Evolutionary conservation across 2,329 filamentous ascomycete species (phyloP).

Genomic region (Beauveria caledonica): DNA sequence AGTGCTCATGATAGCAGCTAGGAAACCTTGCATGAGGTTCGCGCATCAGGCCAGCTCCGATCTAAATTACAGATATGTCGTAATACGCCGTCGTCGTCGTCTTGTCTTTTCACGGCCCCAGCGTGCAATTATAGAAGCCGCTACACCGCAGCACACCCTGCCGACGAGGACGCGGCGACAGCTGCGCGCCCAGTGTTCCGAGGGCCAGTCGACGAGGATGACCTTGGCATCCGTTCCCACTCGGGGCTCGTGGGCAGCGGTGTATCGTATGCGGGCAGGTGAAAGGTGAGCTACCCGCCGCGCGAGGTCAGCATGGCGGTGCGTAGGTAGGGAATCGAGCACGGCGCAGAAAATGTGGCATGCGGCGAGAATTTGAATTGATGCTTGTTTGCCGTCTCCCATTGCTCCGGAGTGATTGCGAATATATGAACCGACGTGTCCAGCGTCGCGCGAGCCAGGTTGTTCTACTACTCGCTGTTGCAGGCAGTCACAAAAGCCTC

Average conservation of each 20-base stretch:
- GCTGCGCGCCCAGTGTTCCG: constrained; percentile 15
- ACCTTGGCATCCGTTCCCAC: constrained; percentile 15
- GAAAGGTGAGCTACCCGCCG: not conserved
- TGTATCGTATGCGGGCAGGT: not conserved
- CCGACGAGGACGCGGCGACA: constrained; percentile 16
- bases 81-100: not conserved
- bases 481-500: not conserved
- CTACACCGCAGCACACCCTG: not conserved
- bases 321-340: not conserved
- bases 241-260: not conserved
- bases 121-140: constrained; percentile 7
- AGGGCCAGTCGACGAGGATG: constrained; percentile 17
- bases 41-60: constrained; percentile 1
- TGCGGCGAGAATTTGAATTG: not conserved
- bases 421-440: too few relatives aligned
- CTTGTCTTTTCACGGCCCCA: constrained; percentile 16
- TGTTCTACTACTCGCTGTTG: too few relatives aligned
- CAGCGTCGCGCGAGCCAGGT: too few relatives aligned
- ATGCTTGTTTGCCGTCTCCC: not conserved
- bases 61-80: constrained; percentile 11
- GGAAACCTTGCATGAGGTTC: not conserved
- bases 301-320: not conserved
- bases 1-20: constrained; percentile 16
- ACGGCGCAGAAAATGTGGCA: not conserved
- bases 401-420: not conserved